Evolutionary conservation across 2,329 filamentous ascomycete genomes (phyloP).

Genomic region (Colletotrichum endophyticum): DNA sequence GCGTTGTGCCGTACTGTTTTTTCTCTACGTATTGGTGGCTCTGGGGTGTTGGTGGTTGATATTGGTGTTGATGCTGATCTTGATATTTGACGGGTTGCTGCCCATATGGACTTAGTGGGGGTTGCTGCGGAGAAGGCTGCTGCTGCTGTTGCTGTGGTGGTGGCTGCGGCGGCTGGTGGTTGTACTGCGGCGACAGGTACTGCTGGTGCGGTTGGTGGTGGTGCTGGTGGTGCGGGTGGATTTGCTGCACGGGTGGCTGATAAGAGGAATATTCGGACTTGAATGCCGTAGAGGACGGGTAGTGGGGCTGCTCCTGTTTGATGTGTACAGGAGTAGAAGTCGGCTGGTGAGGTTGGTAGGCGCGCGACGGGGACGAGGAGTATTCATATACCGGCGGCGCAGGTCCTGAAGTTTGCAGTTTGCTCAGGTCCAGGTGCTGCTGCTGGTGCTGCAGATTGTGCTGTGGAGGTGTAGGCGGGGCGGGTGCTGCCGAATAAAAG

Average conservation of each 20-base stretch:
- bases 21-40: slow-evolving; percentile 10
- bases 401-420: slow-evolving; percentile 14
- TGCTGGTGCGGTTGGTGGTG: slow-evolving; percentile 26
- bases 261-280: slow-evolving; percentile 13
- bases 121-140: slow-evolving; percentile 21
- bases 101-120: slow-evolving; percentile 14
- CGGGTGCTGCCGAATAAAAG: slow-evolving; percentile 47
- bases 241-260: slow-evolving; percentile 22
- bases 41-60: slow-evolving; percentile 10
- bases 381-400: slow-evolving; percentile 21
- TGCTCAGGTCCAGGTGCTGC: slow-evolving; percentile 14
- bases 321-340: slow-evolving; percentile 21
- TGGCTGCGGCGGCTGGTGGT: slow-evolving; percentile 20
- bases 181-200: slow-evolving; percentile 24
- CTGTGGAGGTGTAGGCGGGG: slow-evolving; percentile 30
- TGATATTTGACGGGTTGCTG: slow-evolving; percentile 10
- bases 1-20: neutral
- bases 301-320: slow-evolving; percentile 21
- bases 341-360: slow-evolving; percentile 19
- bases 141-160: slow-evolving; percentile 21
- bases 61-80: slow-evolving; percentile 10
- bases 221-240: slow-evolving; percentile 35
- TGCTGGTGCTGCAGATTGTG: slow-evolving; percentile 30
- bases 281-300: slow-evolving; percentile 21
- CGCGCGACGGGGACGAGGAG: slow-evolving; percentile 14